Percentiles rank a stretch among this genome's conserved stretches.
Conservation (phyloP, 352 stramenopile genomes). For the Blastocystis sp. region DNA sequence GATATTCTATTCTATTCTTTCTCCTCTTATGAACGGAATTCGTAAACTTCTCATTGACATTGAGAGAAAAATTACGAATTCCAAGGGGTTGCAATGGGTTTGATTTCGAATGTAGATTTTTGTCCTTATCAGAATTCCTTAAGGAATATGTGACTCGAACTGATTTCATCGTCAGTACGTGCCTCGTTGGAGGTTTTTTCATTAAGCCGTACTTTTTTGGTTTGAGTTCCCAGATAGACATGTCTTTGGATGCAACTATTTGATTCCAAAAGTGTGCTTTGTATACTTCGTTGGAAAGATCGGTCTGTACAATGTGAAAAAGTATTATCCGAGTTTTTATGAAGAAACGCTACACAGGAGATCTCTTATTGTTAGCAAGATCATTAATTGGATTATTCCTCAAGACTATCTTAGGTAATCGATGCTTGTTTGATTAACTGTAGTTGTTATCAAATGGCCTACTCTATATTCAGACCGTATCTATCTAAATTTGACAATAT, state of each 20-base stretch:
- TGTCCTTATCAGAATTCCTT: not conserved
- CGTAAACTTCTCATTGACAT: not conserved
- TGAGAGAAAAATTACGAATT: not conserved
- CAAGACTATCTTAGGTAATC: conserved; percentile 23
- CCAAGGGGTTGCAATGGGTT: not conserved
- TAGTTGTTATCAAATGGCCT: conserved; percentile 4
- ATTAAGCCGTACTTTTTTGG: not conserved
- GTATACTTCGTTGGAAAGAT: conserved; percentile 12
- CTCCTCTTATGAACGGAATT: not conserved
- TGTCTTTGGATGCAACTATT: not conserved
- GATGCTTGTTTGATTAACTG: not conserved
- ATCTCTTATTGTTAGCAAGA: not conserved
- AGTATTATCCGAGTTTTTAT: conserved; percentile 39
- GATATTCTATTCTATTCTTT: not conserved
- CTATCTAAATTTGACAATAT: conserved; percentile 39
- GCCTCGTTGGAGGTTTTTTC: conserved; percentile 5
- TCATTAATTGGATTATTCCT: conserved; percentile 7
- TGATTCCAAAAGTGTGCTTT: not conserved
- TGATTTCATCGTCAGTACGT: not conserved
- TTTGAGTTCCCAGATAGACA: not conserved
- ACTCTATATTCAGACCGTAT: conserved; percentile 22
- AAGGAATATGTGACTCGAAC: not conserved
- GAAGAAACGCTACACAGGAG: not conserved
- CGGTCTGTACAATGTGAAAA: not conserved
- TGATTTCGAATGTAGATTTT: not conserved